phyloP scores from a whole-genome alignment of 148 eudicot genomes.

The Amaranthus cruentus region DNA sequence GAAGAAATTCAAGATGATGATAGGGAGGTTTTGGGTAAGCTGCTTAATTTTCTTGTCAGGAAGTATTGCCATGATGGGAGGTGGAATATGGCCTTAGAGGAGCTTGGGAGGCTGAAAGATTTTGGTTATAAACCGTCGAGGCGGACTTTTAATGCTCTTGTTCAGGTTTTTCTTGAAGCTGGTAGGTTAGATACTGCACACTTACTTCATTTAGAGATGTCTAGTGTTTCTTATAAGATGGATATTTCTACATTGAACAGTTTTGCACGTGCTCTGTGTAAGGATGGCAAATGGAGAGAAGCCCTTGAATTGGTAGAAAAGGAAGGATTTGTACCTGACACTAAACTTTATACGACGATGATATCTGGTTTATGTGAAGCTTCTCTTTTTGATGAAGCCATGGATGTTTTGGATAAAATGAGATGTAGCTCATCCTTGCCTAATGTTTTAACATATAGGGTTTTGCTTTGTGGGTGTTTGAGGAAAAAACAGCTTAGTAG shows the following conservation, averaged over 20 bases:
- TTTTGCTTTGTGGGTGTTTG: conserved; percentile 74
- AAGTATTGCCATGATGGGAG: conserved; percentile 63
- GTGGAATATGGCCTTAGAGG: conserved; percentile 91
- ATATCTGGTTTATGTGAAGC: conserved; percentile 90
- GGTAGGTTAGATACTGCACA: conserved; percentile 54
- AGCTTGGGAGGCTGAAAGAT: conserved; percentile 84
- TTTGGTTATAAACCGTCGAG: conserved; percentile 72
- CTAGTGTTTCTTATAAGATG: conserved; percentile 44
- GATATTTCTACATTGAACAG: conserved; percentile 44
- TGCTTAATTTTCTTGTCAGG: conserved; percentile 64
- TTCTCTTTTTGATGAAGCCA: conserved; percentile 90
- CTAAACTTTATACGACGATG: conserved; percentile 75
- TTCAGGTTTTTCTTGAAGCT: conserved; percentile 64
- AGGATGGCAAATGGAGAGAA: conserved; percentile 74
- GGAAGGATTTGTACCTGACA: conserved; percentile 75
- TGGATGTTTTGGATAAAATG: conserved; percentile 78
- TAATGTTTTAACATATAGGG: conserved; percentile 67
- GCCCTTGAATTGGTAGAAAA: conserved; percentile 65
- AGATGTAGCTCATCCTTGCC: conserved; percentile 68
- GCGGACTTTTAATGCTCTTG: conserved; percentile 63
- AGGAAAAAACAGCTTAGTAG: conserved; percentile 66
- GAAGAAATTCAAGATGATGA: conserved; percentile 60
- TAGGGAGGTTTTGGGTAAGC: conserved; percentile 51
- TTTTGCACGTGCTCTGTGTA: conserved; percentile 59
- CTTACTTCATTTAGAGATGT: conserved; percentile 74